Evolutionary conservation across 768 basidiomycete species (phyloP), one percentile per base, ranked within the genome.

Genomic region (Gymnopilus junonius): DNA sequence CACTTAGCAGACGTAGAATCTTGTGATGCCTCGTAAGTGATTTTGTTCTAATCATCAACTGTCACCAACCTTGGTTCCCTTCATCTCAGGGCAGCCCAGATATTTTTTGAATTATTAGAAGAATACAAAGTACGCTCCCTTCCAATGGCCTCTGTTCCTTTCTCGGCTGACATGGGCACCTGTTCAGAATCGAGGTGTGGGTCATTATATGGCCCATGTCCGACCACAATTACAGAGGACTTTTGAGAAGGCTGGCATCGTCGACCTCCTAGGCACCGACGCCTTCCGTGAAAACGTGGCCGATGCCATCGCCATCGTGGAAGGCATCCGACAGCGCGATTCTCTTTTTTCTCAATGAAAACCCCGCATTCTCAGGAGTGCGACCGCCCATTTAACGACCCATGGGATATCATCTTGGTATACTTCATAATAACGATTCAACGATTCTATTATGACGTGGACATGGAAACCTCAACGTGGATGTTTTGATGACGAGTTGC

Each of bases 1-100:
- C 96, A 99, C 69, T 84, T 98, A 83, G 90, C 91, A 12, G 97
- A 99, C 76, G 91, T 97, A 3, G 93, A 95, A 61, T 85, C 82
- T 17, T 89, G 93, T 63, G 97, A 99, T 73, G 95, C 97, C 8
- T 94, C 93, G 92, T 96, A 70, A 75, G 91, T 54, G 4, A 40
- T 20, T 20, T 39, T 17, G 20, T 29, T 42, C 8, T 48, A 59
- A 23, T 12, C 42, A n/a, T 4, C 43, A 31, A 14, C 25, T 17
- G 8, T 57, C 23, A 29, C 21, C 63, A 4, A 75, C 32, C 56
- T 23, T 37, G n/a, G n/a, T 2, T 20, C 43, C 20, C 34, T 21
- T 31, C 21, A 27, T 46, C 20, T 8, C 69, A 94, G 93, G 29
- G 94, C 95, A 29, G 85, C 88, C 8, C 93, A 94, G 74, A 92